Evolutionary conservation across 257 asterid genomes (phyloP), one percentile per base, ranked within the genome.

Genomic region (Nicotiana noctiflora): DNA sequence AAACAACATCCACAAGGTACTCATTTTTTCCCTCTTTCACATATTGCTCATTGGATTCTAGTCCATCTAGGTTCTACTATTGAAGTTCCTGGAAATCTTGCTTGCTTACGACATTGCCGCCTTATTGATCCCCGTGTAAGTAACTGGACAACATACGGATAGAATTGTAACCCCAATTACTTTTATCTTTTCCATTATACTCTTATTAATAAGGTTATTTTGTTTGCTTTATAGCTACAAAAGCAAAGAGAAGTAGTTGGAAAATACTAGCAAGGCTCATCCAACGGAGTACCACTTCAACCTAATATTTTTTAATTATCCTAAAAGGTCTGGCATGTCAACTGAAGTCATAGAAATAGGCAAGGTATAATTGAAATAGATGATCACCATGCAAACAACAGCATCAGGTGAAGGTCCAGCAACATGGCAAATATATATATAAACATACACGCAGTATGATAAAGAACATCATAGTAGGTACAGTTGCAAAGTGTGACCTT

Each of bases 401-500:
- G 40, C 68, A 62, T 25, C 23, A 15, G 61, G 15, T 74, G 78
- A 74, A 49, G 49, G 25, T 13, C 37, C 25, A 49, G 29, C 12
- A 70, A 74, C 61, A 49, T 46, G 15, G 78, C 19, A 74, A 23
- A 49, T 49, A 49, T 74, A 23, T 44, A 21, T 72, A 25, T 25
- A 8, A 40, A 72, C 15, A 23, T 23, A 49, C 34, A 6, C 23
- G 13, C 23, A 23, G 60, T 7, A 7, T 9, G 37, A 23, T 8
- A 23, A 44, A 72, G 6, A 72, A 49, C 37, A 46, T 18, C 37
- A 72, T 13, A 14, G 60, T 21, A 44, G 32, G 19, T 19, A 19
- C 12, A 21, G 40, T 70, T 40, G 19, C 14, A 72, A n/a, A 46
- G 14, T 15, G 40, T 1, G 14, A 94, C 99, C 98, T 94, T 66